Base-by-base conservation (phyloP, 805 yeast species). In the Candida odintsovae region DNA sequence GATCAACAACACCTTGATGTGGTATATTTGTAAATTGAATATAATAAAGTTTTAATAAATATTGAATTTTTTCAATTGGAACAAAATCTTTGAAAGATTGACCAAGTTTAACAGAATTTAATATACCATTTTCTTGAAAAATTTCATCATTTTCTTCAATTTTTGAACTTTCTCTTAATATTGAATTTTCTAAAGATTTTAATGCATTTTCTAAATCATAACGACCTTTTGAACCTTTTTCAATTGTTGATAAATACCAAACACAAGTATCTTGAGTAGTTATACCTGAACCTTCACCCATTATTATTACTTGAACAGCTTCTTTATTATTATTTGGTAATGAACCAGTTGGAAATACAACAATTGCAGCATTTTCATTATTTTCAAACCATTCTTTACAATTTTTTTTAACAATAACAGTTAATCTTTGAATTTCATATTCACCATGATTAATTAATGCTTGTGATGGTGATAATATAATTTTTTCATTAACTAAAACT, bases 311-410 rank as follows among this genome's bases (percentile, higher is more conserved):
- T 66, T 90, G 97, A 35, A 92, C 94, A 9, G 94, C 87, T 53
- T 70, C 75, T 48, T 69, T 70, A 63, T 94, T 92, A 43, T 71
- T 57, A 3, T 74, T 65, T 19, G 83, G 76, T 46, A 92, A 72
- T 1, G 95, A 81, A 16, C 78, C 77, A 16, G 96, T 90, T 18
- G 99, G 98, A 73, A 94, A 92, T 1, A 90, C 95, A 26, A 92
- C 95, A 29, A 90, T 74, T 0, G 97, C 86, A 0, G 92, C 83
- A 40, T 81, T 75, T 69, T 92, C 98, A 42, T 80, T 82, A 42
- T 86, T 90, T 13, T 81, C 76, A 70, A 90, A 86, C 98, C 98
- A 92, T 69, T 90, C 95, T 43, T 75, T 77, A 70, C 98, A 92
- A 52, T 85, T 85, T 59, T 86, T 86, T 53, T 84, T 83, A 20